phyloP scores from a whole-genome alignment of 352 stramenopile genomes.

The Peronospora belbahrii region DNA sequence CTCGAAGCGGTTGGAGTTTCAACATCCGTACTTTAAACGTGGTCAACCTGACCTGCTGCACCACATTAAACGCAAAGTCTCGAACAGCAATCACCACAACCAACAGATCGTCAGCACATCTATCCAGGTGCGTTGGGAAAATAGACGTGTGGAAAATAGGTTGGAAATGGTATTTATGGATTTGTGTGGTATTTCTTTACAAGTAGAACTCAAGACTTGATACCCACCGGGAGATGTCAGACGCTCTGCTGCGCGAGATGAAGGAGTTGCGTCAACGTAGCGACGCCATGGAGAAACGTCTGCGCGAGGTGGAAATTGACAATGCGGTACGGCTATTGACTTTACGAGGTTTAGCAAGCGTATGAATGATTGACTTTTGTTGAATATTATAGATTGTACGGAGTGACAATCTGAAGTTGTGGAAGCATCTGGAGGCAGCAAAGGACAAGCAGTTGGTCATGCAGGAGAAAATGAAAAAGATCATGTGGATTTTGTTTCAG shows the following conservation, averaged over 20 bases:
- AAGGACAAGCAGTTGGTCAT: constrained; percentile 87
- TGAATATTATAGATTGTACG: constrained; percentile 72
- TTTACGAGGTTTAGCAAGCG: neutral
- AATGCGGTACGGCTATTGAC: constrained; percentile 51
- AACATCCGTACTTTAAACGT: constrained; percentile 88
- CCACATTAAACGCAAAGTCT: constrained; percentile 86
- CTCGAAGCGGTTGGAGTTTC: constrained; percentile 90
- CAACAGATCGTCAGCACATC: constrained; percentile 47
- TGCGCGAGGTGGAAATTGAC: constrained; percentile 80
- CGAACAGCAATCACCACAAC: constrained; percentile 40
- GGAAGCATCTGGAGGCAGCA: constrained; percentile 76
- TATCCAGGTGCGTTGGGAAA: constrained; percentile 29
- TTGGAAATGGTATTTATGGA: neutral
- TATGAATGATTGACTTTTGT: neutral
- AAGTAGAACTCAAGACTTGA: constrained; percentile 58
- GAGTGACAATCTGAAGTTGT: constrained; percentile 84
- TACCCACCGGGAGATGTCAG: constrained; percentile 66
- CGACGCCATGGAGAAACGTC: constrained; percentile 82
- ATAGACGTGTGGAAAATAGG: neutral
- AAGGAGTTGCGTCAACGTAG: constrained; percentile 74
- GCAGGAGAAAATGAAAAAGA: constrained; percentile 89
- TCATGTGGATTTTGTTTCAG: constrained; percentile 87
- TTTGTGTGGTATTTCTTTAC: constrained; percentile 4
- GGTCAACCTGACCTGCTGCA: constrained; percentile 78
- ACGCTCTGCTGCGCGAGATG: constrained; percentile 78